Conservation (phyloP, 2,329 filamentous ascomycete genomes). For the Fusarium austroafricanum region DNA sequence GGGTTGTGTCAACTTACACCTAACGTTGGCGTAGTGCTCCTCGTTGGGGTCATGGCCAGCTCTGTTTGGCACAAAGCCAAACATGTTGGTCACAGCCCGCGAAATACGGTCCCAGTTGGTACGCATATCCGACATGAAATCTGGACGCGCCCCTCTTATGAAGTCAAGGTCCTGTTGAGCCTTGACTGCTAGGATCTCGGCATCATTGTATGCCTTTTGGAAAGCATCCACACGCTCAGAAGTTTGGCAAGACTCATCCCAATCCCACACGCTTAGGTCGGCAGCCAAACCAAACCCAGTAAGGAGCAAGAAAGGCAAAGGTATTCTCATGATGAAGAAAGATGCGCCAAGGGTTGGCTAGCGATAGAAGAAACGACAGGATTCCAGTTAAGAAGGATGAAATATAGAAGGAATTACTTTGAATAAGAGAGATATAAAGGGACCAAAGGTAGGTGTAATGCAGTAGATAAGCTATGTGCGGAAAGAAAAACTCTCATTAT, state of each 20-base stretch:
- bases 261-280: slow-evolving; percentile 1
- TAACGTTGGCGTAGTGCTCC: slow-evolving; percentile 1
- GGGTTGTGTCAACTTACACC: background rate
- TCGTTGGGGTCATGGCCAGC: background rate
- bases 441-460: background rate
- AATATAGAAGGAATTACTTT: background rate
- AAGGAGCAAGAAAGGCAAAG: background rate
- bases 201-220: background rate
- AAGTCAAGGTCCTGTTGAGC: background rate
- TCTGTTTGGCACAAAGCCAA: slow-evolving; percentile 3
- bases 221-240: background rate
- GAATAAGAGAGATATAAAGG: background rate
- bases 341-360: background rate
- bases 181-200: background rate
- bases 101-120: slow-evolving; percentile 1
- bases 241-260: slow-evolving; percentile 9
- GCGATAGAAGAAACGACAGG: background rate
- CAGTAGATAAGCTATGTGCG: fast-evolving
- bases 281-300: background rate
- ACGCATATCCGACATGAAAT: background rate
- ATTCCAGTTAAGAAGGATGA: background rate
- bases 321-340: background rate
- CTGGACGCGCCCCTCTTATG: background rate
- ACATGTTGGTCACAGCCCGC: background rate
- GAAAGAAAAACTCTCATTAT: background rate